Conservation (phyloP, 306 rosid species). For the Prunus davidiana region DNA sequence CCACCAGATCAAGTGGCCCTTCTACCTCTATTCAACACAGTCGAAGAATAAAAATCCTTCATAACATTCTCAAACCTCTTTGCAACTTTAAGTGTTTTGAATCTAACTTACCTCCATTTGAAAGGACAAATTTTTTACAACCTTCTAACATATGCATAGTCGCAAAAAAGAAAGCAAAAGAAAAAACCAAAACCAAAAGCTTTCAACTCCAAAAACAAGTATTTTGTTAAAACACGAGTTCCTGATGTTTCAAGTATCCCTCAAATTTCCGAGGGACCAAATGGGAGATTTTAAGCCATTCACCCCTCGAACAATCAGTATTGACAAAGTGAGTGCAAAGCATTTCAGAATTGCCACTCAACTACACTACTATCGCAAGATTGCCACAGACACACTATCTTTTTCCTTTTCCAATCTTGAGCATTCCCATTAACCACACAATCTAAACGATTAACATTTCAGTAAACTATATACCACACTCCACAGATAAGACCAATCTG, state of each 20-base stretch:
- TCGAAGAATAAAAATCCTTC: too few species aligned
- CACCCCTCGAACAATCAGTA: neutral
- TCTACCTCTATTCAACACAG: neutral
- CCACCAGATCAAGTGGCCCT: neutral
- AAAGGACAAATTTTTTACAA: too few species aligned
- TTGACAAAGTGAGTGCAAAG: too few species aligned
- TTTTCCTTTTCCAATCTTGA: too few species aligned
- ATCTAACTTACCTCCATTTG: too few species aligned
- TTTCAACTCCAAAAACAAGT: slow-evolving; percentile 8
- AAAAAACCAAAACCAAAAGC: slow-evolving; percentile 1
- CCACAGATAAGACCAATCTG: neutral
- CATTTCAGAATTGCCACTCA: neutral
- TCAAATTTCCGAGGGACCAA: neutral
- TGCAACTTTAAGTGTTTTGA: too few species aligned
- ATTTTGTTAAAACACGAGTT: neutral
- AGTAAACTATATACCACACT: neutral
- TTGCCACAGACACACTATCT: too few species aligned
- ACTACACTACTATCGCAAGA: neutral
- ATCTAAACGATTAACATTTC: neutral
- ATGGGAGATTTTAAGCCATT: neutral
- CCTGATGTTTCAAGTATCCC: neutral
- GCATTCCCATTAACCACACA: neutral
- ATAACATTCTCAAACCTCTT: too few species aligned
- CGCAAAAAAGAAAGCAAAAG: neutral
- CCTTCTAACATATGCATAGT: neutral